Conservation (phyloP, 805 yeast species). For the Sugiyamaella floridensis region DNA sequence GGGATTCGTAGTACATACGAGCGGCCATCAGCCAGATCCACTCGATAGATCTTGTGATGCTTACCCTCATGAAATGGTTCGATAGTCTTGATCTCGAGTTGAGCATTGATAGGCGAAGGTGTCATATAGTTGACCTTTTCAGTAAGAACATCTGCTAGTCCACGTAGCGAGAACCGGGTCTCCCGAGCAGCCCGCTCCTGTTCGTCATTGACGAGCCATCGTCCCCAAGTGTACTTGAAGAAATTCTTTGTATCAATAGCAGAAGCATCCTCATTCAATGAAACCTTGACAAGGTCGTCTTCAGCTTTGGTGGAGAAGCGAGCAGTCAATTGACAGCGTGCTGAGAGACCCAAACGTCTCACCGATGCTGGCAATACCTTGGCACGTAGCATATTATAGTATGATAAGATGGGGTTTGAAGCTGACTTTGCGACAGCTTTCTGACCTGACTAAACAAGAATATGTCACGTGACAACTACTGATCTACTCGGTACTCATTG, state of each 20-base stretch:
- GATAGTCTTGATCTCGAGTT: conserved; percentile 56
- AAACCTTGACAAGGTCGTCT: conserved; percentile 11
- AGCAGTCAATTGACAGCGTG: background rate
- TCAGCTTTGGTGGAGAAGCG: background rate
- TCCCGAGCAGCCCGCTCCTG: conserved; percentile 66
- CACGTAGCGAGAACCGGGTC: conserved; percentile 77
- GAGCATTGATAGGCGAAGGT: conserved; percentile 39
- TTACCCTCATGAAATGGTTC: conserved; percentile 89
- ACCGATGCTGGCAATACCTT: background rate
- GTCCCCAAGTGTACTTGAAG: conserved; percentile 90
- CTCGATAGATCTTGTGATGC: conserved; percentile 80
- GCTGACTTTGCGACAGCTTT: too few relatives aligned
- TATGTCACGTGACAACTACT: too few relatives aligned
- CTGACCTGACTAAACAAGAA: too few relatives aligned
- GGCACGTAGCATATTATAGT: background rate
- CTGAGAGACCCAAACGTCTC: background rate
- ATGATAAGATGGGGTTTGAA: too few relatives aligned
- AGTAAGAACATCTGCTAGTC: conserved; percentile 42
- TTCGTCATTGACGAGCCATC: conserved; percentile 81
- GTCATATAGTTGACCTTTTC: conserved; percentile 23
- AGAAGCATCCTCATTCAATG: conserved; percentile 9
- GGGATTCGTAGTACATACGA: conserved; percentile 75
- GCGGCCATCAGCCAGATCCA: conserved; percentile 55
- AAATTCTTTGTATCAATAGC: conserved; percentile 34
- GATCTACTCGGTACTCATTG: too few relatives aligned